These are phyloP conservation scores for Rhodotorula mucilaginosa DNA, from an alignment of 1,284 basidiomycete genomes.

Conservation along the genomic window DNA sequence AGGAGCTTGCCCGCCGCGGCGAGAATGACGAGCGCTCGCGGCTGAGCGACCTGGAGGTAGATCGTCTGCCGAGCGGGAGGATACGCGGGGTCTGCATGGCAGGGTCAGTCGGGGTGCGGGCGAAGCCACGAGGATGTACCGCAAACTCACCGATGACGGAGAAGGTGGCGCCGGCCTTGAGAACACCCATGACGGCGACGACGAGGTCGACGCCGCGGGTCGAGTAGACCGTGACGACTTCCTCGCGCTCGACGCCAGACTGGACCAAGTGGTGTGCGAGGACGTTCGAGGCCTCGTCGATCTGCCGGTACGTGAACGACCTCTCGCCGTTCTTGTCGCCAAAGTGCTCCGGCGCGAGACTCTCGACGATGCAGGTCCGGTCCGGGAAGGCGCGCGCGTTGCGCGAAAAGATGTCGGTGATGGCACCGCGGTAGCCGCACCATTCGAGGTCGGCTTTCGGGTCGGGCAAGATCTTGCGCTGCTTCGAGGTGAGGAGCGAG, in stretches of 20 bases:
- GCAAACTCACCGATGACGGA: constrained; percentile 79
- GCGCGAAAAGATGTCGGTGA: constrained; percentile 84
- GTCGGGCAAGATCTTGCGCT: constrained; percentile 72
- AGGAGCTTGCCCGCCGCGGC: constrained; percentile 83
- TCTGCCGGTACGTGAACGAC: constrained; percentile 74
- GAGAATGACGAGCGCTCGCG: constrained; percentile 88
- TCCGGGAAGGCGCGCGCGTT: constrained; percentile 77
- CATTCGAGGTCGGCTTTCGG: constrained; percentile 88
- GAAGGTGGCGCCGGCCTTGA: constrained; percentile 96
- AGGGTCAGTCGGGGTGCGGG: background rate
- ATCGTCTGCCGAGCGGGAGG: constrained; percentile 92
- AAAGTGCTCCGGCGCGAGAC: constrained; percentile 55
- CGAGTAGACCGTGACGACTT: constrained; percentile 99
- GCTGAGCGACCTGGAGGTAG: constrained; percentile 90
- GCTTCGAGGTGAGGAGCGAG: constrained; percentile 71
- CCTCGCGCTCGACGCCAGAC: constrained; percentile 82
- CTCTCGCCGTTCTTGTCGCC: constrained; percentile 55
- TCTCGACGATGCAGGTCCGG: constrained; percentile 77
- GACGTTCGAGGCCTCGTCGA: constrained; percentile 82
- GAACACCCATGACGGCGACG: constrained; percentile 92
- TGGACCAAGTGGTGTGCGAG: constrained; percentile 86
- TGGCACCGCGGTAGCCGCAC: constrained; percentile 95
- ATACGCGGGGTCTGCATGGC: constrained; percentile 81
- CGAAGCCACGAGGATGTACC: background rate
- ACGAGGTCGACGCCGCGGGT: constrained; percentile 94